phyloP scores from a whole-genome alignment of 495 filamentous ascomycete genomes.

The Penicillium roqueforti region DNA sequence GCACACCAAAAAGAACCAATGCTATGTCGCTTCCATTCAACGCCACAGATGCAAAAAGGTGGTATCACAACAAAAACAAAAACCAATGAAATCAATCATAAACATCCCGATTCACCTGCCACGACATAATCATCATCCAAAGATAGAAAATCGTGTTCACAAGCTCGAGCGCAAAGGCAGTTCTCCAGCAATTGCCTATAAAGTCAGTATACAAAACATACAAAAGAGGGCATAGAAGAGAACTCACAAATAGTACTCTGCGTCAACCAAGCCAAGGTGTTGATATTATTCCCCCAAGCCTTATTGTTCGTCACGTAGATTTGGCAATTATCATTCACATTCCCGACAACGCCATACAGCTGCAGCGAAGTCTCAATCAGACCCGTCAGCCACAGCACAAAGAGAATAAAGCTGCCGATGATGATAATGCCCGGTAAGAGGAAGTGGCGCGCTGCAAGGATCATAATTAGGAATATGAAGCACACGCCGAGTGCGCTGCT shows the following conservation, averaged over 20 bases:
- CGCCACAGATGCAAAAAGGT: conserved; percentile 15
- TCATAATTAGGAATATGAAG: conserved; percentile 68
- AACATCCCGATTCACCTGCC: conserved; percentile 73
- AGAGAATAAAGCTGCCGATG: conserved; percentile 87
- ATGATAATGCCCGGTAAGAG: conserved; percentile 88
- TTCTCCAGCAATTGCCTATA: conserved; percentile 54
- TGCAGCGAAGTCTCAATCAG: conserved; percentile 87
- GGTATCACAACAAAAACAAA: conserved; percentile 13
- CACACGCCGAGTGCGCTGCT: conserved; percentile 62
- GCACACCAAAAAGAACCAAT: neutral
- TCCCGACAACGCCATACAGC: conserved; percentile 74
- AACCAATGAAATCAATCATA: conserved; percentile 12
- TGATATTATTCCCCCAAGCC: conserved; percentile 56
- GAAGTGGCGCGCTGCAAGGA: conserved; percentile 69
- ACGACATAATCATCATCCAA: conserved; percentile 93
- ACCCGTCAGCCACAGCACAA: conserved; percentile 87
- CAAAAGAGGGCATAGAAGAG: neutral
- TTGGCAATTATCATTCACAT: conserved; percentile 76
- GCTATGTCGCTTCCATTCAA: conserved; percentile 2
- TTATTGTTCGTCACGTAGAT: conserved; percentile 58
- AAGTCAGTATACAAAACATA: neutral
- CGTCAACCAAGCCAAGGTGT: conserved; percentile 81
- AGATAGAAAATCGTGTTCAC: conserved; percentile 80
- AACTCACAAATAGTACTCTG: conserved; percentile 80
- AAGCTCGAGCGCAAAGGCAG: conserved; percentile 61